These are phyloP conservation scores for Solanum hybrid DNA, from an alignment of 305 asterid genomes.

Conservation along the genomic window DNA sequence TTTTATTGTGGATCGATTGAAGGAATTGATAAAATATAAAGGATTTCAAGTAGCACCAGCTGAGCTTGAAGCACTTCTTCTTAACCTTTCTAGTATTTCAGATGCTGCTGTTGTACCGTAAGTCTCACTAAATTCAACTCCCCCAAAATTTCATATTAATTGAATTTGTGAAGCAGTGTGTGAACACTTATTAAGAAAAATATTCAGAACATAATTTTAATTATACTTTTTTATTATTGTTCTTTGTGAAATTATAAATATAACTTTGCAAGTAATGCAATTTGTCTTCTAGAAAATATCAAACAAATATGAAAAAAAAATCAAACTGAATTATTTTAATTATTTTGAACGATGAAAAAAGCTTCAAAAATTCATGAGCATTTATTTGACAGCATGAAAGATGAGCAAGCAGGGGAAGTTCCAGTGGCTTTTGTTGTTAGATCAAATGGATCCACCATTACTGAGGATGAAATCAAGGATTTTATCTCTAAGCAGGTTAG, in stretches of 20 bases:
- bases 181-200: too few species aligned
- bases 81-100: slow-evolving; percentile 48
- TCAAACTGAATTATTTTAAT: too few species aligned
- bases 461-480: slow-evolving; percentile 69
- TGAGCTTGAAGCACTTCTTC: slow-evolving; percentile 78
- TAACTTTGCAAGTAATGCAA: too few species aligned
- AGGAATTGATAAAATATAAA: slow-evolving; percentile 79
- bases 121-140: slow-evolving; percentile 13
- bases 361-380: too few species aligned
- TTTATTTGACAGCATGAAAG: slow-evolving; percentile 44
- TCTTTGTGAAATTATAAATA: too few species aligned
- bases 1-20: slow-evolving; percentile 75
- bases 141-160: too few species aligned
- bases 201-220: too few species aligned
- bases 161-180: too few species aligned
- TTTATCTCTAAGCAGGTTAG: slow-evolving; percentile 60
- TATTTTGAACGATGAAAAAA: too few species aligned
- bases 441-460: slow-evolving; percentile 37
- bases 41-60: slow-evolving; percentile 95
- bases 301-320: too few species aligned
- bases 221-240: too few species aligned
- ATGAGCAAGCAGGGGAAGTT: slow-evolving; percentile 77
- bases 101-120: slow-evolving; percentile 88
- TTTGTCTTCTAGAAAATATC: too few species aligned
- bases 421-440: slow-evolving; percentile 84